These are phyloP conservation scores for Colletotrichum liaoningense DNA, from an alignment of 2,329 filamentous ascomycete species.

Conservation along the genomic window DNA sequence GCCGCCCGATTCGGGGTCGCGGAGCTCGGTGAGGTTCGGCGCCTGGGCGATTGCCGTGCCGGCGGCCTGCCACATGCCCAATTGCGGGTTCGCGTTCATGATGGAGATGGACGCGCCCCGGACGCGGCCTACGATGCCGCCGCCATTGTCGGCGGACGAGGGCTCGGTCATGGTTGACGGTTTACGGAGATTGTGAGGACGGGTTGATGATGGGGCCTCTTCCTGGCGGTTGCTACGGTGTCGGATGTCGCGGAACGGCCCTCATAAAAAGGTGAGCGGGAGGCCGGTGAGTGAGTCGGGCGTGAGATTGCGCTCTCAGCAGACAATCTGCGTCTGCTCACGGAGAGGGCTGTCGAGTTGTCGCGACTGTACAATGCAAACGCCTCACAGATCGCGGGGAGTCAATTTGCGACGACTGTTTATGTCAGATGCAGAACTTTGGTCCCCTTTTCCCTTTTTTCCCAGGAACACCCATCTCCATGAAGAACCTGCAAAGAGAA, in stretches of 20 bases:
- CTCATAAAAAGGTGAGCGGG: neutral
- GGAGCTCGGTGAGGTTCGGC: slow-evolving; percentile 43
- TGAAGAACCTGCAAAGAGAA: neutral
- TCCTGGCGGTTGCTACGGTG: neutral
- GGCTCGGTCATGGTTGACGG: slow-evolving; percentile 20
- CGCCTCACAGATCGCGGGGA: neutral
- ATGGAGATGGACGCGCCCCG: slow-evolving; percentile 42
- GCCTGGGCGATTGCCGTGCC: slow-evolving; percentile 45
- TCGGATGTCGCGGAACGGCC: neutral
- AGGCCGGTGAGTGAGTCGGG: neutral
- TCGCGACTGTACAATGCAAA: neutral
- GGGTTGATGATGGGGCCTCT: neutral
- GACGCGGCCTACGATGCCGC: slow-evolving; percentile 40
- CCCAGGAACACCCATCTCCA: neutral
- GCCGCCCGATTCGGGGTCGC: slow-evolving; percentile 41
- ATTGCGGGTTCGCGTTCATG: slow-evolving; percentile 43
- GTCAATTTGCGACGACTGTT: neutral
- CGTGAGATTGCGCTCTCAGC: neutral
- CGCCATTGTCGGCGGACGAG: slow-evolving; percentile 7
- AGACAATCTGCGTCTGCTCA: neutral
- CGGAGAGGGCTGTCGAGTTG: neutral
- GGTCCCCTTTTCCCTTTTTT: neutral
- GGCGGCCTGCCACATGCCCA: slow-evolving; percentile 45
- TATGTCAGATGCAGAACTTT: neutral
- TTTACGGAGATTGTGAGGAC: slow-evolving; percentile 17